These are phyloP conservation scores for Calonectria naviculata DNA, from an alignment of 2,329 filamentous ascomycete genomes.

Conservation along the genomic window DNA sequence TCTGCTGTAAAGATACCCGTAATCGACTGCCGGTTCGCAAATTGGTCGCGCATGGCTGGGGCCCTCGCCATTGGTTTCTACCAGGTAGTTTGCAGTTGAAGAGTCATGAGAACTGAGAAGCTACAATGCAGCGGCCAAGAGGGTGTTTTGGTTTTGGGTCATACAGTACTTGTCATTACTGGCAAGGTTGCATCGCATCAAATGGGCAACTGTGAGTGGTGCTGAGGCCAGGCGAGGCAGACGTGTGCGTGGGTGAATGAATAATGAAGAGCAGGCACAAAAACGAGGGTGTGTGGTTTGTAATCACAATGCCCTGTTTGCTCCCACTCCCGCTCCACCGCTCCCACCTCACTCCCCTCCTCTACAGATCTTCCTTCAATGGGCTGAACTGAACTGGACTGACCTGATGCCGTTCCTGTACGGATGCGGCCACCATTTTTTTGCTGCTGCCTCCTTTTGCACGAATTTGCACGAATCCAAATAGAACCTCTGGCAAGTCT, in stretches of 20 bases:
- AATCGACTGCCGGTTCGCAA: constrained; percentile 12
- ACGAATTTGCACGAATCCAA: neutral
- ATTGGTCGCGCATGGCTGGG: constrained; percentile 7
- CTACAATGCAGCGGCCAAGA: constrained; percentile 1
- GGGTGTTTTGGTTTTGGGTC: constrained; percentile 1
- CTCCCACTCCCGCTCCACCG: neutral
- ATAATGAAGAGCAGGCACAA: neutral
- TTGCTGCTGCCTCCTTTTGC: neutral
- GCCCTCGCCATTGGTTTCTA: constrained; percentile 3
- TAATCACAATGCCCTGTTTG: neutral
- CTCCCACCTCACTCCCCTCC: constrained; percentile 19
- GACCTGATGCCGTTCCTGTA: constrained; percentile 16
- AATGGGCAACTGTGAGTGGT: neutral
- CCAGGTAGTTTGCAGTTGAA: neutral
- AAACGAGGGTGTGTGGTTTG: constrained; percentile 18
- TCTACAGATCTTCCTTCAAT: constrained; percentile 12
- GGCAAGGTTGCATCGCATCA: constrained; percentile 12
- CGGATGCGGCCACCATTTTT: constrained; percentile 25
- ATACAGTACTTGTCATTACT: neutral
- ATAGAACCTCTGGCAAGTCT: neutral
- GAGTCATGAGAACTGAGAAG: constrained; percentile 15
- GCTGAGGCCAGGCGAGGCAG: constrained; percentile 8
- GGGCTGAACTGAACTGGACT: neutral
- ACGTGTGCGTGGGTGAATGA: neutral
- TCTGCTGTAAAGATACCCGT: neutral